Conservation (phyloP, 164 flowering plant species). For the Cinnamomum chago region DNA sequence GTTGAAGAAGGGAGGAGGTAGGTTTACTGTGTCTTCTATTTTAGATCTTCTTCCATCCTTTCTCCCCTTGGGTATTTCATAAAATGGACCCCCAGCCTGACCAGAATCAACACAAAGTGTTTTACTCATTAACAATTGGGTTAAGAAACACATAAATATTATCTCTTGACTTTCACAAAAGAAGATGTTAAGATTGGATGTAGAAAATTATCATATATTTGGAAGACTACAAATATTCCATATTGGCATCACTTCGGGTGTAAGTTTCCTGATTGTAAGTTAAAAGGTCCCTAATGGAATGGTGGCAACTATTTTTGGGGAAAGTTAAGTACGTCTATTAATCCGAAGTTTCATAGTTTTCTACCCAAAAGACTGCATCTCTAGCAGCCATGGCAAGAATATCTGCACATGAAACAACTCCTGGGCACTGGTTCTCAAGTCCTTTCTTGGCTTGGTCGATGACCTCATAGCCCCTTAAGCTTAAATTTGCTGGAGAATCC, state of each 20-base stretch:
- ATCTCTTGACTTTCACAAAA: no score
- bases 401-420: conserved; percentile 87
- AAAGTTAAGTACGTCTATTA: no score
- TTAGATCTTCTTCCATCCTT: conserved; percentile 79
- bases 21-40: conserved; percentile 67
- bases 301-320: no score
- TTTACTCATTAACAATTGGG: no score
- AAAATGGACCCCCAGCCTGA: conserved; percentile 74
- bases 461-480: conserved; percentile 71
- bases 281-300: no score
- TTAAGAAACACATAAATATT: no score
- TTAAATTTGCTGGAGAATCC: conserved; percentile 80
- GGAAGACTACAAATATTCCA: no score
- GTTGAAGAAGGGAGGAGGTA: conserved; percentile 64
- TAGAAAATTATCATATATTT: no score
- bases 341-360: neutral
- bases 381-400: conserved; percentile 86
- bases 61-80: conserved; percentile 82
- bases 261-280: no score
- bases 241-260: no score
- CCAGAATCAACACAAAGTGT: neutral
- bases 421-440: conserved; percentile 68
- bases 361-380: conserved; percentile 74
- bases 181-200: no score
- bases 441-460: conserved; percentile 60